A percentile compares a stretch with the other conserved stretches of the same genome.
phyloP scores from a whole-genome alignment of 2,329 filamentous ascomycete genomes.

The Ophiostoma sp. region DNA sequence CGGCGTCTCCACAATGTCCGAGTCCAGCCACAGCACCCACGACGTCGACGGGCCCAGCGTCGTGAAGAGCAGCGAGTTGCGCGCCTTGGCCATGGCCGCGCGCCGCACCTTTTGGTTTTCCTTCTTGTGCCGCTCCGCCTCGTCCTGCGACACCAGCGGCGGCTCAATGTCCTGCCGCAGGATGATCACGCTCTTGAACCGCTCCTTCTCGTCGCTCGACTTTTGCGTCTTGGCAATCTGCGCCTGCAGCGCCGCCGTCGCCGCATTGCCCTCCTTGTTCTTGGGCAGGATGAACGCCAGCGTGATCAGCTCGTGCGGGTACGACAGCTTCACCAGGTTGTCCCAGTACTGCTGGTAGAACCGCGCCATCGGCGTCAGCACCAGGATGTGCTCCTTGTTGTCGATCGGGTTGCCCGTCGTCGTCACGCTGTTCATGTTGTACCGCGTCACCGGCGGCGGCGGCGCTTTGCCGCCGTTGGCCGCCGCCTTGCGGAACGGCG shows the following conservation, averaged over 20 bases:
- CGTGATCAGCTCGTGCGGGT: constrained; percentile 91
- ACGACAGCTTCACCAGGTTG: constrained; percentile 75
- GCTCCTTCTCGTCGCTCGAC: constrained; percentile 64
- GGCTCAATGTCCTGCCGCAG: constrained; percentile 91
- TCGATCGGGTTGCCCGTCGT: constrained; percentile 68
- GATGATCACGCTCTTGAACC: constrained; percentile 91
- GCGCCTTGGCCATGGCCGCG: constrained; percentile 85
- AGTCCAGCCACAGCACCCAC: constrained; percentile 95
- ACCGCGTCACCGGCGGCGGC: constrained; percentile 77
- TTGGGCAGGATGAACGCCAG: constrained; percentile 95
- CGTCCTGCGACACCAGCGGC: constrained; percentile 72
- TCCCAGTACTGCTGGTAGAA: constrained; percentile 97
- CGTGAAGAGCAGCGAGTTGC: constrained; percentile 92
- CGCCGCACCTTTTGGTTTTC: constrained; percentile 80
- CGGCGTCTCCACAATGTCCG: constrained; percentile 86
- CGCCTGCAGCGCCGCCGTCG: constrained; percentile 75
- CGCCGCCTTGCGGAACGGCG: constrained; percentile 61
- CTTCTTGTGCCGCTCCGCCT: constrained; percentile 87
- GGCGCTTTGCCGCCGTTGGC: constrained; percentile 49
- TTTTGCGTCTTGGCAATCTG: constrained; percentile 82
- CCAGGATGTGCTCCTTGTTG: constrained; percentile 79
- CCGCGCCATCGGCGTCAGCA: constrained; percentile 85
- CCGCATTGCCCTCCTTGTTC: constrained; percentile 83
- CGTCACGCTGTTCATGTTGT: constrained; percentile 92
- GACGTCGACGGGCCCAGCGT: constrained; percentile 85